A percentile compares a stretch with the other conserved stretches of the same genome.
phyloP scores from a whole-genome alignment of 2,329 filamentous ascomycete genomes.

The Calonectria ilicicola region DNA sequence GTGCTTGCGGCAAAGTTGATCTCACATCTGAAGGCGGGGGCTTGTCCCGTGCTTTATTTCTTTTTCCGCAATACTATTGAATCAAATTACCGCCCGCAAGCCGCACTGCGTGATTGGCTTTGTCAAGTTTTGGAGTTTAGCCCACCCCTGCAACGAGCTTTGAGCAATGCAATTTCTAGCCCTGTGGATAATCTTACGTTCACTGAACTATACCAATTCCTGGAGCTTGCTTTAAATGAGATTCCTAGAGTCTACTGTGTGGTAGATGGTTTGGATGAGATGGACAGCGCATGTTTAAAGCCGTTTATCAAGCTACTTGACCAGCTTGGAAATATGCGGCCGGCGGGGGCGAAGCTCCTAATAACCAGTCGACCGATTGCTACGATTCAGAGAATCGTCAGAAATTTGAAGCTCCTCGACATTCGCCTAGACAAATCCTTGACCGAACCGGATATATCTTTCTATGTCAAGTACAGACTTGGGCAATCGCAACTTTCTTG shows the following conservation, averaged over 20 bases:
- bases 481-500: conserved; percentile 1
- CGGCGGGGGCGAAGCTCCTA: conserved; percentile 52
- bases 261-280: conserved; percentile 59
- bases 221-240: neutral
- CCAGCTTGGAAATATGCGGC: conserved; percentile 44
- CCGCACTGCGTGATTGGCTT: conserved; percentile 49
- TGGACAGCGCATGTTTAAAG: conserved; percentile 48
- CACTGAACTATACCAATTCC: neutral
- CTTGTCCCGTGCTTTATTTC: conserved; percentile 49
- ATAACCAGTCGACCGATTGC: conserved; percentile 55
- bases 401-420: conserved; percentile 36
- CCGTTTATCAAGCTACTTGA: conserved; percentile 48
- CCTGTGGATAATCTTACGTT: conserved; percentile 1
- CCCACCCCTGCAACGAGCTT: conserved; percentile 39
- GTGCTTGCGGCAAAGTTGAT: conserved; percentile 46
- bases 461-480: conserved; percentile 39
- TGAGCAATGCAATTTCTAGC: conserved; percentile 25
- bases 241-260: conserved; percentile 50
- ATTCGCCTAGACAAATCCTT: conserved; percentile 50
- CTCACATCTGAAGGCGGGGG: neutral
- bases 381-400: conserved; percentile 45
- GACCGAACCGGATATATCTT: conserved; percentile 54
- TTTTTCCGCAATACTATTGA: conserved; percentile 54
- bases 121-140: conserved; percentile 48
- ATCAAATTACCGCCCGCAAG: conserved; percentile 46